Evolutionary conservation across 495 filamentous ascomycete genomes (phyloP).

Genomic region (Lindgomyces ingoldianus): DNA sequence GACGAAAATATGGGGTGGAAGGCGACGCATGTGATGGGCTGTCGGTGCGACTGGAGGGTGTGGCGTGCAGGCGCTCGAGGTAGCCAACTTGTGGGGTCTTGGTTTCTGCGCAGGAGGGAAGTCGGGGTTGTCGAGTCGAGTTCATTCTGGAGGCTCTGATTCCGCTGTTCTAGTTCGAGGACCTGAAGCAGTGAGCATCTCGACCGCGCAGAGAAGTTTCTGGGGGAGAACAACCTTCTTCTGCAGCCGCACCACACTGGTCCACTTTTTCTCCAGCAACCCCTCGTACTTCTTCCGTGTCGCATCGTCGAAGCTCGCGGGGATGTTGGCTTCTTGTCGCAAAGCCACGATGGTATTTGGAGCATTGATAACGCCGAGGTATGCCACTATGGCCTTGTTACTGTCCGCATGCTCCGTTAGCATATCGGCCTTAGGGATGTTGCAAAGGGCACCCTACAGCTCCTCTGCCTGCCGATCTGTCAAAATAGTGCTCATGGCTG

Average conservation of each 20-base stretch:
- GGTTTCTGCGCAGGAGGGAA: slow-evolving; percentile 72
- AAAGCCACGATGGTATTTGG: slow-evolving; percentile 66
- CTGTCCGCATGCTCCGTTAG: slow-evolving; percentile 52
- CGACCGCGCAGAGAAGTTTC: neutral
- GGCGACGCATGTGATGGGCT: slow-evolving; percentile 81
- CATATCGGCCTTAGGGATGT: neutral
- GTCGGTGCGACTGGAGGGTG: slow-evolving; percentile 80
- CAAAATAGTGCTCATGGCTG: slow-evolving; percentile 73
- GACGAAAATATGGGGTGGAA: slow-evolving; percentile 95
- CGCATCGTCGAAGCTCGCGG: slow-evolving; percentile 69
- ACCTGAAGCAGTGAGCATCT: slow-evolving; percentile 58
- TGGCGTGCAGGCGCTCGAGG: slow-evolving; percentile 78
- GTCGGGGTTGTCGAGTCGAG: slow-evolving; percentile 84
- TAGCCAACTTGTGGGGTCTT: slow-evolving; percentile 86
- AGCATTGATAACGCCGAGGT: slow-evolving; percentile 73
- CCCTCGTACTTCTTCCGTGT: slow-evolving; percentile 88
- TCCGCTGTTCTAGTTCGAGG: slow-evolving; percentile 85
- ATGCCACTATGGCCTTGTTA: slow-evolving; percentile 88
- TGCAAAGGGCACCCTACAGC: slow-evolving; percentile 56
- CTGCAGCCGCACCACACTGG: slow-evolving; percentile 83
- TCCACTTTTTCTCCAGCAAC: slow-evolving; percentile 95
- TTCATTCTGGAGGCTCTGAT: slow-evolving; percentile 71
- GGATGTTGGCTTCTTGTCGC: slow-evolving; percentile 63
- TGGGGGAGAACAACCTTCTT: slow-evolving; percentile 65
- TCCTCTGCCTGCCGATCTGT: slow-evolving; percentile 82